Conservation (phyloP, 192 early-diverging fungal species). For the Thamnidium elegans region DNA sequence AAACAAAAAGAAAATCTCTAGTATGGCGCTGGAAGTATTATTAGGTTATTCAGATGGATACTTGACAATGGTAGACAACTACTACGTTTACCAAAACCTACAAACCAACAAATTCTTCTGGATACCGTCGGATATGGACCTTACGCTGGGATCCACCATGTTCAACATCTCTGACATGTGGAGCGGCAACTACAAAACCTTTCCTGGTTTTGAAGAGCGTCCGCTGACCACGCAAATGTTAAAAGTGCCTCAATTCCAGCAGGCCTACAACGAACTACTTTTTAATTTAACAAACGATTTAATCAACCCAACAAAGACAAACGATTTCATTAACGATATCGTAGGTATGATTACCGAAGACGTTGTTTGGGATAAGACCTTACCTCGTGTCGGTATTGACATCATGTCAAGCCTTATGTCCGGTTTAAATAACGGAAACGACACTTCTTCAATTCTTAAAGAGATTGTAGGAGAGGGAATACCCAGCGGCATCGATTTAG, state of each 20-base stretch:
- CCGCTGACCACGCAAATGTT: slow-evolving; percentile 35
- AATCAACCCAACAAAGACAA: slow-evolving; percentile 32
- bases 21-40: slow-evolving; percentile 40
- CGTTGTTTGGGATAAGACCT: slow-evolving; percentile 37
- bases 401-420: not conserved
- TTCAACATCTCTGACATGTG: slow-evolving; percentile 5
- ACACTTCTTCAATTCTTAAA: not conserved
- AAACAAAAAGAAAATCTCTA: not conserved
- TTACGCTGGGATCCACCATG: slow-evolving; percentile 35
- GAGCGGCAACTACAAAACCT: slow-evolving; percentile 26
- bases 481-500: not conserved
- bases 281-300: slow-evolving; percentile 29
- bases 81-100: slow-evolving; percentile 40
- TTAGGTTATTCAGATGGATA: slow-evolving; percentile 36
- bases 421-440: not conserved
- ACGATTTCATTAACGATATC: slow-evolving; percentile 26
- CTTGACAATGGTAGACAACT: slow-evolving; percentile 35
- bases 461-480: not conserved
- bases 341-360: slow-evolving; percentile 35
- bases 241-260: slow-evolving; percentile 30
- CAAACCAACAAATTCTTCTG: slow-evolving; percentile 36
- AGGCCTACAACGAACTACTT: slow-evolving; percentile 34
- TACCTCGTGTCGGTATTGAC: slow-evolving; percentile 13
- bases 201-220: slow-evolving; percentile 8
- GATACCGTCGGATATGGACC: slow-evolving; percentile 27